Evolutionary conservation across 257 asterid genomes (phyloP).

Genomic region (Eustoma russellianum): DNA sequence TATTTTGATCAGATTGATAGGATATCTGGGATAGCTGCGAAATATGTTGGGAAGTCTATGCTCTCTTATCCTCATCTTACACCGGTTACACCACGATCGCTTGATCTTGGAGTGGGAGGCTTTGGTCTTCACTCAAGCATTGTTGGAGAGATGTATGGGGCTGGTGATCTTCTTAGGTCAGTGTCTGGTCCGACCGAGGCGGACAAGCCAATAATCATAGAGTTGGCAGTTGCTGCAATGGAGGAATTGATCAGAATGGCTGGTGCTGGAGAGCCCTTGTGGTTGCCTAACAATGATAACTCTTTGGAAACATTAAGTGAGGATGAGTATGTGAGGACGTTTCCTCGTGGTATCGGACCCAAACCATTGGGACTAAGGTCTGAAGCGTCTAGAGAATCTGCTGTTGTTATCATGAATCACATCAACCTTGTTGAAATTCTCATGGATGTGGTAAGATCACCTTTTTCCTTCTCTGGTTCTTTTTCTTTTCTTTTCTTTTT

Average conservation of each 20-base stretch:
- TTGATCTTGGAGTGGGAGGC: conserved; percentile 43
- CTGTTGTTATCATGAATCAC: conserved; percentile 90
- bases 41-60: conserved; percentile 64
- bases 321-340: conserved; percentile 60
- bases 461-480: neutral
- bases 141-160: conserved; percentile 38
- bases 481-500: too few relatives aligned
- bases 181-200: conserved; percentile 58
- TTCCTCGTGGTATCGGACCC: conserved; percentile 95
- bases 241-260: conserved; percentile 62
- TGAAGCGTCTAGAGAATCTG: conserved; percentile 82
- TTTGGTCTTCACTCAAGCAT: conserved; percentile 29
- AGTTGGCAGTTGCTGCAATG: conserved; percentile 81
- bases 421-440: conserved; percentile 74
- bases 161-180: conserved; percentile 52
- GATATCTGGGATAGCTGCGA: conserved; percentile 65
- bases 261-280: conserved; percentile 61
- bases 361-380: conserved; percentile 70
- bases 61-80: conserved; percentile 39
- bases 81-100: conserved; percentile 36
- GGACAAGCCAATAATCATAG: conserved; percentile 62
- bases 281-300: conserved; percentile 34
- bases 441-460: conserved; percentile 72
- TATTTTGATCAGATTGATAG: conserved; percentile 53
- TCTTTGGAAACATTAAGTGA: conserved; percentile 39